A percentile compares a stretch with the other conserved stretches of the same genome.
Conservation (phyloP, 2,329 filamentous ascomycete genomes). For the Fusarium succisae region DNA sequence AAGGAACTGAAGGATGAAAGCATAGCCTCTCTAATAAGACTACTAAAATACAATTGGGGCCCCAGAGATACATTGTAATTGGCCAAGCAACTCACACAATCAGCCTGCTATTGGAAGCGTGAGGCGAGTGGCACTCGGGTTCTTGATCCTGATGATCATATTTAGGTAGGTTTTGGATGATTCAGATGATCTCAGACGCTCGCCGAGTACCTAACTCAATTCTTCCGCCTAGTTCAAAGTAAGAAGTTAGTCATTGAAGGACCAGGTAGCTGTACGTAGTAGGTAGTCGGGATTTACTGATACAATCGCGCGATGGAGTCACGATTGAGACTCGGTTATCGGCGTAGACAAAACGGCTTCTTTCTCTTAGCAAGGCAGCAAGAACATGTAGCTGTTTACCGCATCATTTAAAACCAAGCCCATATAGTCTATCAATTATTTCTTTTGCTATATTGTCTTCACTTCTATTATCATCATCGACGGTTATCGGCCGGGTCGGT, state of each 20-base stretch:
- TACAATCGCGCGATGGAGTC: not conserved
- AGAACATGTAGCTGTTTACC: not conserved
- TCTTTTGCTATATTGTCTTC: not conserved
- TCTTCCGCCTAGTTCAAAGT: not conserved
- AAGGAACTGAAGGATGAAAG: not conserved
- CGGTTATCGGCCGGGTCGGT: slow-evolving; percentile 30
- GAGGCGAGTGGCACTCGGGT: not conserved
- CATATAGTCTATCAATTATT: not conserved
- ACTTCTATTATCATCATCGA: not conserved
- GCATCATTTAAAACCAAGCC: not conserved
- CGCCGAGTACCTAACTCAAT: not conserved
- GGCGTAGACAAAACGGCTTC: not conserved
- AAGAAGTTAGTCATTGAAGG: not conserved
- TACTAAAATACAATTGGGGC: not conserved
- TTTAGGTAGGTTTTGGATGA: not conserved
- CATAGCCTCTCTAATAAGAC: not conserved
- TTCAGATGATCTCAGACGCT: not conserved
- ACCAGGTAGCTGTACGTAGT: not conserved
- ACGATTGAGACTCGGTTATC: slow-evolving; percentile 18
- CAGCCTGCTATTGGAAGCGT: not conserved
- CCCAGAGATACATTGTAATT: not conserved
- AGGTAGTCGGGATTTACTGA: not conserved
- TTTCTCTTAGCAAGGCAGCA: no score
- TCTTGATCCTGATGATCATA: not conserved
- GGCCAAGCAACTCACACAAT: not conserved